These are phyloP conservation scores for Termitomyces sp. DNA, from an alignment of 768 basidiomycete genomes.

Conservation along the genomic window DNA sequence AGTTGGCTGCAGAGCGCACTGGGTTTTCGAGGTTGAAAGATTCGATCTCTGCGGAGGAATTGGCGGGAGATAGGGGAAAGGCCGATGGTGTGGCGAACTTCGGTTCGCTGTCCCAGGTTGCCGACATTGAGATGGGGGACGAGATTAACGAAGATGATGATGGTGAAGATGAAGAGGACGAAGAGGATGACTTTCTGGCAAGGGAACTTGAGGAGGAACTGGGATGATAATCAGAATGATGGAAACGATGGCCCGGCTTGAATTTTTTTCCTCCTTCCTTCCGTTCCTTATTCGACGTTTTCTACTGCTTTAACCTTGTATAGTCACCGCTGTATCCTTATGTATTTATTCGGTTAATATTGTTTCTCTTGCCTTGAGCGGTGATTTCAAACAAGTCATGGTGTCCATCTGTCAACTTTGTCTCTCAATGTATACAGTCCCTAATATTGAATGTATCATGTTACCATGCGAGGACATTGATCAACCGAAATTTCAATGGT, in stretches of 20 bases:
- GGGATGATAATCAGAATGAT: constrained; percentile 42
- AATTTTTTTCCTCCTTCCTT: background rate
- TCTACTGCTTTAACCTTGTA: background rate
- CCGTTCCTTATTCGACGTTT: background rate
- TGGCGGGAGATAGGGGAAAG: constrained; percentile 20
- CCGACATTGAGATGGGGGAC: constrained; percentile 28
- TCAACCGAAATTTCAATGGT: too few species aligned
- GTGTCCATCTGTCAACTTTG: too few species aligned
- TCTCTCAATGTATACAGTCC: too few species aligned
- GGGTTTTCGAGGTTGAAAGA: constrained; percentile 68
- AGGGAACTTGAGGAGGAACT: constrained; percentile 72
- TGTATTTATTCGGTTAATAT: background rate
- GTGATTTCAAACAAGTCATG: too few species aligned
- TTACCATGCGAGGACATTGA: too few species aligned
- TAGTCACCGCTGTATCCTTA: background rate
- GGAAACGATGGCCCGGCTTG: background rate
- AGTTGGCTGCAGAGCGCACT: constrained; percentile 57
- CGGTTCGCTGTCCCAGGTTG: constrained; percentile 11
- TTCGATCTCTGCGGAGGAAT: constrained; percentile 51
- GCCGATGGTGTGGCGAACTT: constrained; percentile 10
- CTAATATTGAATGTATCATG: too few species aligned
- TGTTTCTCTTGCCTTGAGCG: background rate
- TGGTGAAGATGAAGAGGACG: constrained; percentile 44
- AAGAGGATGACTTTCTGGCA: constrained; percentile 79
- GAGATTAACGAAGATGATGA: constrained; percentile 43